phyloP scores from a whole-genome alignment of 108 stramenopile species.

The Pseudonitzschia pungens region DNA sequence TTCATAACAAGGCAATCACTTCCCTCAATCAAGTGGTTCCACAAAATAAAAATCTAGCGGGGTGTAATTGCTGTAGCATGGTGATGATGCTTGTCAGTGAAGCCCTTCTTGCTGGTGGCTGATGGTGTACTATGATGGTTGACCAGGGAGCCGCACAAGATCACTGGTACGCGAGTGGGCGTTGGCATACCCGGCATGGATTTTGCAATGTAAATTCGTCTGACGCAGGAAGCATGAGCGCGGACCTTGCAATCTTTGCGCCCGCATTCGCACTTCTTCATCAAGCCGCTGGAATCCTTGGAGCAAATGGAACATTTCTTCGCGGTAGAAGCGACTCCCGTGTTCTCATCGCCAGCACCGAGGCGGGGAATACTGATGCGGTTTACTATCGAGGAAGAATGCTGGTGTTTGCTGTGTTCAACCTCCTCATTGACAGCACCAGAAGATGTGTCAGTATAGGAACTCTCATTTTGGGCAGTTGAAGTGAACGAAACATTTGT shows the following conservation, averaged over 20 bases:
- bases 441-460: too few relatives aligned
- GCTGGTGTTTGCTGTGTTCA: neutral
- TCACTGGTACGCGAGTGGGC: neutral
- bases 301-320: constrained; percentile 15
- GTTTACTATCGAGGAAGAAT: neutral
- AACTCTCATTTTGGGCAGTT: neutral
- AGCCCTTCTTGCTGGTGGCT: neutral
- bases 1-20: too few relatives aligned
- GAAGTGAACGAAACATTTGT: neutral
- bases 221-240: constrained; percentile 11
- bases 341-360: neutral
- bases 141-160: neutral
- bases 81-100: neutral
- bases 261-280: constrained; percentile 14
- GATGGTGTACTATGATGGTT: neutral
- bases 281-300: neutral
- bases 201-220: neutral
- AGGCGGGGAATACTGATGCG: constrained; percentile 8
- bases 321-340: neutral
- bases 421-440: neutral
- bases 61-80: neutral
- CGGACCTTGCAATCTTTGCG: neutral
- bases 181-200: neutral
- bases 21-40: too few relatives aligned
- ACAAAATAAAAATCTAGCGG: neutral